Conservation (phyloP, 2,329 filamentous ascomycete genomes). For the Penicillium aurantiogriseum region DNA sequence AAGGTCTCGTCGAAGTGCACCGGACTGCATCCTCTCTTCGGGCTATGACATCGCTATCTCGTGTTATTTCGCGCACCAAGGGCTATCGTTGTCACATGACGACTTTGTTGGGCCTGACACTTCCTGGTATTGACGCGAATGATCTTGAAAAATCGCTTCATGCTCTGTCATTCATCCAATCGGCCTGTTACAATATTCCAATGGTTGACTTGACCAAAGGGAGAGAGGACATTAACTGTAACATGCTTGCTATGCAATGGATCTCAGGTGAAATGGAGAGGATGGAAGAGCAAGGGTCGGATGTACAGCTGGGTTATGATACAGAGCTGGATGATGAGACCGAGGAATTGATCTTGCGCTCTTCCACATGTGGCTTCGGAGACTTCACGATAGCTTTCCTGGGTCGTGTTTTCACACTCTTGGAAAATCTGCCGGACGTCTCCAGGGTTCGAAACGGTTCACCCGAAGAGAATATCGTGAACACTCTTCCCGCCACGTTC, state of each 20-base stretch:
- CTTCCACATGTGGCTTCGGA: conserved; percentile 88
- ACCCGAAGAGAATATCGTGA: conserved; percentile 95
- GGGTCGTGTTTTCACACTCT: conserved; percentile 88
- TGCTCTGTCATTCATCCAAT: conserved; percentile 91
- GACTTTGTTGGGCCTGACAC: conserved; percentile 82
- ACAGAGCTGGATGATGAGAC: conserved; percentile 79
- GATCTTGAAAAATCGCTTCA: conserved; percentile 95
- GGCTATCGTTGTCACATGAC: conserved; percentile 97
- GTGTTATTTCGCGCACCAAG: conserved; percentile 86
- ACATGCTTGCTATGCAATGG: conserved; percentile 82
- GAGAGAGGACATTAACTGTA: conserved; percentile 66
- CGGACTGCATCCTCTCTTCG: conserved; percentile 91
- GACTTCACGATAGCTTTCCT: conserved; percentile 90
- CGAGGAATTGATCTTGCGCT: conserved; percentile 83
- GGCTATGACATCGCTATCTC: conserved; percentile 86
- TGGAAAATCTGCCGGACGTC: conserved; percentile 93
- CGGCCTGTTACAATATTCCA: conserved; percentile 93
- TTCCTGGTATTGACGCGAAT: conserved; percentile 96
- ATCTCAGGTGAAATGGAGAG: conserved; percentile 91
- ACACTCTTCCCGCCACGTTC: conserved; percentile 86
- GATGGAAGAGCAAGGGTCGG: conserved; percentile 83
- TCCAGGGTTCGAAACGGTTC: conserved; percentile 83
- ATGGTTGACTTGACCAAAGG: conserved; percentile 77
- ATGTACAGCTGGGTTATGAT: conserved; percentile 81
- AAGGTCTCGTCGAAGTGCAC: conserved; percentile 95